Evolutionary conservation across 1,284 basidiomycete species (phyloP), one percentile per base, ranked within the genome.

Genomic region (Mycena citricolor): DNA sequence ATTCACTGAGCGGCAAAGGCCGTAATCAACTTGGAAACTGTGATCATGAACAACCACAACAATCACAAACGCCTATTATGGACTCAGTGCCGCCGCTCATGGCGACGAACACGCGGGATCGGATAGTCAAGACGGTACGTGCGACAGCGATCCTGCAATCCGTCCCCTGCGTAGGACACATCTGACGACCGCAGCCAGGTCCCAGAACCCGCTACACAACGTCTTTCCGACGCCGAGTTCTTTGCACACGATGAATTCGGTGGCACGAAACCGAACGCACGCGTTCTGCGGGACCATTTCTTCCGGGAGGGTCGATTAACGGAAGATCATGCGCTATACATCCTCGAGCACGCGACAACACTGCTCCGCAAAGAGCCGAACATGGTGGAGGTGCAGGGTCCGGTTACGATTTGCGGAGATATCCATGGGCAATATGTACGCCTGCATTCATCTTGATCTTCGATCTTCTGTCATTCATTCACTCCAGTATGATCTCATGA

Each of bases 371-470:
- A 72, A 21, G 97, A 99, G 68, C 85, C 90, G 2, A 94, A 99
- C 63, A 68, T 99, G 61, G 79, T 97, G 30, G 73, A 85, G 48
- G 84, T 94, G 22, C 81, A 87, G 57, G 90, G 94, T 50, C 94
- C 95, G 24, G 91, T 98, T 48, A 98, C 94, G 36, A 91, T 97
- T 52, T 94, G 92, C 61, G 94, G 94, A 38, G 95, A 99, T 70
- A 94, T 98, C 42, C 95, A 99, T 64, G 95, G 95, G 8, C 95
- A 99, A 87, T 99, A 94, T 69, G 92, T 95, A 68, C 68, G 90
- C 69, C 19, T 30, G 35, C 30, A 13, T 29, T 38, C 28, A 16
- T 31, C 21, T 24, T 36, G 4, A 36, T 26, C 39, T 33, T 20
- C 22, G 31, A 26, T 54, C 26, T 55, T 52, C 42, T 47, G n/a